Evolutionary conservation across 163 green algal species (phyloP).

Genomic region (Volvox carteri): DNA sequence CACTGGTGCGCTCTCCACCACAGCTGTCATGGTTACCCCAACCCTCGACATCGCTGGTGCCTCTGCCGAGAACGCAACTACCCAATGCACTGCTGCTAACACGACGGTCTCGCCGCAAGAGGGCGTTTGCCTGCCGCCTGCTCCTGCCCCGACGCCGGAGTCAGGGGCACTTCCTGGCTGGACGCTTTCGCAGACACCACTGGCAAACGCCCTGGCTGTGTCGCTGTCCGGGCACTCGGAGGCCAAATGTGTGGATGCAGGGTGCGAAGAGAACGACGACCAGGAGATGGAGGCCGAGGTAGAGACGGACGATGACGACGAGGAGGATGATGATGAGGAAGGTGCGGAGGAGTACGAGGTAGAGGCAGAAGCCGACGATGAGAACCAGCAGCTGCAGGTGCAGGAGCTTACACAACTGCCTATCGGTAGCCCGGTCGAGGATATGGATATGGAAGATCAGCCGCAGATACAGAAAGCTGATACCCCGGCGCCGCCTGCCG

Average conservation of each 20-base stretch:
- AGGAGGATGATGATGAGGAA: background rate
- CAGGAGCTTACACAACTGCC: no score
- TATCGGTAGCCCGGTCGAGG: background rate
- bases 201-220: background rate
- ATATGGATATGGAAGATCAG: background rate
- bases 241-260: background rate
- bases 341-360: background rate
- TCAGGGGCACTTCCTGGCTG: background rate
- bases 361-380: no score
- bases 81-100: no score
- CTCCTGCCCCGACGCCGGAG: constrained; percentile 3
- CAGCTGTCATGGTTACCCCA: background rate
- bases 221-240: background rate
- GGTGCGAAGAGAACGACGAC: background rate
- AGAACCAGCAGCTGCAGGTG: no score
- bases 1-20: background rate
- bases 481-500: no score
- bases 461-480: background rate
- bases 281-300: background rate
- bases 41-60: background rate
- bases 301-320: background rate
- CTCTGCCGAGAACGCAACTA: background rate
- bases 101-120: background rate
- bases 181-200: background rate
- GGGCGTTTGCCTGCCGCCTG: background rate